Evolutionary conservation across 371 early-diverging fungal genomes (phyloP).

Genomic region (Zychaea mexicana): DNA sequence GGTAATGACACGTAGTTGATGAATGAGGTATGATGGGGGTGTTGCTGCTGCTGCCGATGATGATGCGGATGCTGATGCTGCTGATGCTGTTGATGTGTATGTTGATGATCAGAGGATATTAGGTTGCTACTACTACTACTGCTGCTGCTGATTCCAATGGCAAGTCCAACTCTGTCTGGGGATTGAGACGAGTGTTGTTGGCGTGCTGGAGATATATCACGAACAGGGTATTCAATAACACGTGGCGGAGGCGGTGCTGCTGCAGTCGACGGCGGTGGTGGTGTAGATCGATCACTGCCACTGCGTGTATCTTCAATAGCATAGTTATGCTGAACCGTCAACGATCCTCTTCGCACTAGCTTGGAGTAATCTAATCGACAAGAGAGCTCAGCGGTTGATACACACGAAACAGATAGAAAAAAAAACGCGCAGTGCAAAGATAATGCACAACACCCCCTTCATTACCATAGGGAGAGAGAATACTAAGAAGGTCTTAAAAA

Average conservation of each 20-base stretch:
- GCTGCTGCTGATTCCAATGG: neutral
- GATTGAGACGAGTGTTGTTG: too few relatives aligned
- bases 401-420: neutral
- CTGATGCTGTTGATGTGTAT: neutral
- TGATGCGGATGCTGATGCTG: too few relatives aligned
- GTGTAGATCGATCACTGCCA: neutral
- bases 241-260: neutral
- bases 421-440: too few relatives aligned
- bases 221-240: slow-evolving; percentile 3
- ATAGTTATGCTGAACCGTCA: slow-evolving; percentile 1
- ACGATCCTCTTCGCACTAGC: slow-evolving; percentile 6
- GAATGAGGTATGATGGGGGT: neutral
- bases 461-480: too few relatives aligned
- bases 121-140: neutral
- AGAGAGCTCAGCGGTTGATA: neutral
- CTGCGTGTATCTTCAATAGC: neutral
- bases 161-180: neutral
- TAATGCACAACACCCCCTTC: too few relatives aligned
- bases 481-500: too few relatives aligned
- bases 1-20: neutral
- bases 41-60: neutral
- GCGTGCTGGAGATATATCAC: neutral
- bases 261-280: neutral
- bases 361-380: slow-evolving; percentile 12
- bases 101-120: neutral